These are phyloP conservation scores for Brassica hybrid DNA, from an alignment of 441 rosid genomes.

Conservation along the genomic window DNA sequence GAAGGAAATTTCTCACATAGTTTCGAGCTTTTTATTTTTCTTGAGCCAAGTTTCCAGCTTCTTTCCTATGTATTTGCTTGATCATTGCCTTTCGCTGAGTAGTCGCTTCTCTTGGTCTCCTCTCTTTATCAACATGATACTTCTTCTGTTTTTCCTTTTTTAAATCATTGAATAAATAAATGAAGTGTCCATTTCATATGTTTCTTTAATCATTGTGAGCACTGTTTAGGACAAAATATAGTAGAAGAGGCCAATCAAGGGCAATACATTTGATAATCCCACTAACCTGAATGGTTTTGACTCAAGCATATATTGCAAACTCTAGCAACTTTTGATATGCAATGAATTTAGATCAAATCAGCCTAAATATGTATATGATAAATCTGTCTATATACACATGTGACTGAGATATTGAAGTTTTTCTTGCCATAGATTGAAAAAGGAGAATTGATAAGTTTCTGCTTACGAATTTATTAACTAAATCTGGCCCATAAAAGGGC, in stretches of 20 bases:
- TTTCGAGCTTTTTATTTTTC: background rate
- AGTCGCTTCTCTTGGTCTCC: too few species aligned
- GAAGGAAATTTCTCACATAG: background rate
- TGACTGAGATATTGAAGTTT: background rate
- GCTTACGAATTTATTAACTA: background rate
- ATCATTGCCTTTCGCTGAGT: background rate
- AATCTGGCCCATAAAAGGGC: slow-evolving; percentile 3
- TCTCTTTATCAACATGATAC: too few species aligned
- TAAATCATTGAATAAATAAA: background rate
- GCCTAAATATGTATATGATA: background rate
- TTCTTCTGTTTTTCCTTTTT: too few species aligned
- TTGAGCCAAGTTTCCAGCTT: background rate
- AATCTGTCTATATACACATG: background rate
- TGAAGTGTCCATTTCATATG: too few species aligned
- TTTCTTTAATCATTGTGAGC: background rate
- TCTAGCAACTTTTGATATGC: slow-evolving; percentile 5
- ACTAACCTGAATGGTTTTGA: slow-evolving; percentile 5
- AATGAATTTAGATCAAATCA: background rate
- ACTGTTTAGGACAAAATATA: background rate
- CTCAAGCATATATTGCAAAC: background rate
- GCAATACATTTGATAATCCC: background rate
- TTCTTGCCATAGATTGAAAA: background rate
- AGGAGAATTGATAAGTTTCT: background rate
- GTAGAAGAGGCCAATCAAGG: background rate
- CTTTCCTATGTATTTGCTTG: background rate